Conservation (phyloP, 78 protist genomes). For the Creolimax fragrantissima region DNA sequence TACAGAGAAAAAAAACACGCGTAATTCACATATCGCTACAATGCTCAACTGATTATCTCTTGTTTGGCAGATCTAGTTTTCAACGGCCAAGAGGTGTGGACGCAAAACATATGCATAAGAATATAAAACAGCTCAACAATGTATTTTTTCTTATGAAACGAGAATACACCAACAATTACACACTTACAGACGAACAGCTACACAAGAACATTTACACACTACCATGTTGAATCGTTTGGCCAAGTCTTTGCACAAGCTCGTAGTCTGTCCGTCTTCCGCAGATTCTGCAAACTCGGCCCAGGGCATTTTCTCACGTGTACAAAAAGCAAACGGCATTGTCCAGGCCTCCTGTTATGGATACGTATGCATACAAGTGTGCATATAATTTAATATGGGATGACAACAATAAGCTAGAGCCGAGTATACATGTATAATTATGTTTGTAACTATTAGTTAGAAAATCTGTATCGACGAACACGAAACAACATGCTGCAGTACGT, state of each 20-base stretch:
- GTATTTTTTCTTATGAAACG: too few relatives aligned
- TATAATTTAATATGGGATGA: neutral
- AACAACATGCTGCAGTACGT: neutral
- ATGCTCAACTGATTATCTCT: too few relatives aligned
- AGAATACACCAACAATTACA: too few relatives aligned
- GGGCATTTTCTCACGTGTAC: slow-evolving; percentile 88
- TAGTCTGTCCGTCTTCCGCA: slow-evolving; percentile 62
- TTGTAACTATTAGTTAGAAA: neutral
- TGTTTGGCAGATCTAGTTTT: too few relatives aligned
- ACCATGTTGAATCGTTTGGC: neutral
- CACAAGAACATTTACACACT: too few relatives aligned
- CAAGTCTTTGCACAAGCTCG: slow-evolving; percentile 42
- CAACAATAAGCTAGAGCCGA: neutral
- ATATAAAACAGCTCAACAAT: too few relatives aligned
- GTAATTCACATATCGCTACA: too few relatives aligned
- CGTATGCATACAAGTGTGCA: neutral
- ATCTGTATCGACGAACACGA: neutral
- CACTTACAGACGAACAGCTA: too few relatives aligned
- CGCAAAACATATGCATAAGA: too few relatives aligned
- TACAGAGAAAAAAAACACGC: too few relatives aligned
- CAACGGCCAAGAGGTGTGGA: too few relatives aligned
- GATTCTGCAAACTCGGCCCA: slow-evolving; percentile 83
- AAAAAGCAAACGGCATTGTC: slow-evolving; percentile 75
- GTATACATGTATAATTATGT: too few relatives aligned
- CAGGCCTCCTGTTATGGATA: neutral